Base-by-base conservation (phyloP, 1,284 basidiomycete species). In the Termitomyces sp. region DNA sequence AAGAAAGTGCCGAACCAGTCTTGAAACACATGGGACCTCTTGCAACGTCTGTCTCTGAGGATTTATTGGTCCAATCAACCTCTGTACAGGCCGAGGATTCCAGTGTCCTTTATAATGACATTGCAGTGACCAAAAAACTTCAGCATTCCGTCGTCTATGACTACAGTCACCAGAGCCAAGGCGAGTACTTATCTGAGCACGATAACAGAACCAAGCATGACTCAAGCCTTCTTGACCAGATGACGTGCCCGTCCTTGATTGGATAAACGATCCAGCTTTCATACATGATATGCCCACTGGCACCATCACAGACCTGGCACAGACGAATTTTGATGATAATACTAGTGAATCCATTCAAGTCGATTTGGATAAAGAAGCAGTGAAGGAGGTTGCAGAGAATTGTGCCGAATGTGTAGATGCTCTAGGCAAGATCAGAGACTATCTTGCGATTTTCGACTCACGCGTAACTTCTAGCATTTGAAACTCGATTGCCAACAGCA, bases 51-150 rank as follows among this genome's bases (percentile, higher is more conserved):
- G 6, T 5, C 12, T n/a, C 3, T 12, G 6, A 49, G 26, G 30
- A 21, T n/a, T 12, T 24, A 21, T 13, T 13, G 15, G 19, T 17
- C 3, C 34, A 5, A 34, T 19, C 10, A 17, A 9, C 31, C 21
- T 8, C 45, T 39, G 42, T 2, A n/a, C 30, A 47, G 7, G 13
- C 38, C 13, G 17, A 42, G 5, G 42, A 42, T 21, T 44, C 50
- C 12, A 34, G 55, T 30, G 19, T 55, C 15, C 44, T 59, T 42
- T 53, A 57, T 40, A 50, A 55, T 10, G 50, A 52, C 31, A 52
- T 52, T 12, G n/a, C n/a, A 42, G 34, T 13, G 24, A 26, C 46
- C 8, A 46, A 45, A 8, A 39, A 19, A 24, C n/a, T 45, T 28
- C 42, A 52, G 26, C 21, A 21, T 50, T 24, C 30, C 3, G 33